phyloP scores from a whole-genome alignment of 306 rosid genomes.

The Acacia melanoxylon region DNA sequence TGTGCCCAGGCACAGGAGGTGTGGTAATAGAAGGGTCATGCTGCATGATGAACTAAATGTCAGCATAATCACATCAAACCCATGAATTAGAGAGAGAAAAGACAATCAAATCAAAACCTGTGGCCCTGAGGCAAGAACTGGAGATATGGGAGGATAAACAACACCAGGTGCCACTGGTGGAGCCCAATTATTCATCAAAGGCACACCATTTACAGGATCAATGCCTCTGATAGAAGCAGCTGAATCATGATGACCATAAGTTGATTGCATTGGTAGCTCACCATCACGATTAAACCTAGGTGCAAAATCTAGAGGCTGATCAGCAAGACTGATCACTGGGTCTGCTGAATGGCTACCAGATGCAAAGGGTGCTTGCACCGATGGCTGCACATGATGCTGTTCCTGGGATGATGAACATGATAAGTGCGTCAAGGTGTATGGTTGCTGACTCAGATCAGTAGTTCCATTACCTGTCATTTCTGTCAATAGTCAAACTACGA shows the following conservation, averaged over 20 bases:
- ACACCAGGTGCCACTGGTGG: conserved; percentile 59
- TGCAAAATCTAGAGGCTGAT: conserved; percentile 92
- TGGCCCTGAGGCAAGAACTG: conserved; percentile 66
- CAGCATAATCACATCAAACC: conserved; percentile 33
- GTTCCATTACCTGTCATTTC: conserved; percentile 64
- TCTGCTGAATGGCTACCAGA: conserved; percentile 53
- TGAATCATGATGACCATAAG: conserved; percentile 65
- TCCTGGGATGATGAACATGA: conserved; percentile 60
- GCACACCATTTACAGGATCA: conserved; percentile 43
- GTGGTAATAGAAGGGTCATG: conserved; percentile 68
- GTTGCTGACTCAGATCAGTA: conserved; percentile 56
- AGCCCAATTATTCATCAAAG: conserved; percentile 69
- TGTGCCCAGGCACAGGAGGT: conserved; percentile 59
- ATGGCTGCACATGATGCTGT: conserved; percentile 58
- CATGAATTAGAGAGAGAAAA: neutral
- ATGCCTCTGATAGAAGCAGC: conserved; percentile 46
- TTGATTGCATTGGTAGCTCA: conserved; percentile 55
- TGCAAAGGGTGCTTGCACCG: conserved; percentile 46
- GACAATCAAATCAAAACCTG: conserved; percentile 60
- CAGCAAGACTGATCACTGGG: conserved; percentile 63
- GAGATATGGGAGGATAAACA: conserved; percentile 65
- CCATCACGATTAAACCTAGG: conserved; percentile 67
- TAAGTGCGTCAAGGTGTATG: conserved; percentile 47
- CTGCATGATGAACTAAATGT: conserved; percentile 53
- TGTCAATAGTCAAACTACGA: conserved; percentile 42